These are phyloP conservation scores for Xylaria venustula DNA, from an alignment of 495 filamentous ascomycete genomes.

Conservation along the genomic window DNA sequence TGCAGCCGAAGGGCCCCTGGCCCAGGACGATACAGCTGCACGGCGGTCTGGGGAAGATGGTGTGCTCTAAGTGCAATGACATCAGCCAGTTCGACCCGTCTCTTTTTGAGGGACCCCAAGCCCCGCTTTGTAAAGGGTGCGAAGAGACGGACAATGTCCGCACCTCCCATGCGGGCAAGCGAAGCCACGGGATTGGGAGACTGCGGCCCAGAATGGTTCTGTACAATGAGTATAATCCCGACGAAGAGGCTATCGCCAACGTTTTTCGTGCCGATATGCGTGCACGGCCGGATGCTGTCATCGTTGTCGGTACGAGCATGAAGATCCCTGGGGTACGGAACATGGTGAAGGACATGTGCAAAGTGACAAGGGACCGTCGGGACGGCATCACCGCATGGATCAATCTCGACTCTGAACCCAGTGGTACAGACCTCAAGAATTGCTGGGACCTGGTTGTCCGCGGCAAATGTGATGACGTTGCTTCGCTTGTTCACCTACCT, in stretches of 20 bases:
- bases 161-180: slow-evolving; percentile 73
- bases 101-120: slow-evolving; percentile 78
- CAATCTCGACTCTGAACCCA: slow-evolving; percentile 80
- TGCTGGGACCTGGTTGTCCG: slow-evolving; percentile 89
- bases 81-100: slow-evolving; percentile 72
- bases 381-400: slow-evolving; percentile 95
- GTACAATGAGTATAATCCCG: slow-evolving; percentile 96
- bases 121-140: slow-evolving; percentile 80
- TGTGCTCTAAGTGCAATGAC: slow-evolving; percentile 86
- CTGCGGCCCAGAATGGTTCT: slow-evolving; percentile 91
- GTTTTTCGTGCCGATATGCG: slow-evolving; percentile 82
- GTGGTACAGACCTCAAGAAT: slow-evolving; percentile 79
- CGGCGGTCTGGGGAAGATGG: slow-evolving; percentile 91
- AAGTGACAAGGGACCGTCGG: slow-evolving; percentile 68
- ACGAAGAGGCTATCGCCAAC: slow-evolving; percentile 91
- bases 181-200: slow-evolving; percentile 90
- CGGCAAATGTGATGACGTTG: slow-evolving; percentile 86
- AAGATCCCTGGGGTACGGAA: slow-evolving; percentile 91
- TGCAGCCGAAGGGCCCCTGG: slow-evolving; percentile 78
- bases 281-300: slow-evolving; percentile 80
- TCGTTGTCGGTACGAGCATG: slow-evolving; percentile 92
- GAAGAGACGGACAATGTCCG: slow-evolving; percentile 72
- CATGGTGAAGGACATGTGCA: slow-evolving; percentile 88
- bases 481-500: slow-evolving; percentile 68
- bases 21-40: slow-evolving; percentile 91